Conservation (phyloP, 2,329 filamentous ascomycete genomes). For the Aureobasidium musti region DNA sequence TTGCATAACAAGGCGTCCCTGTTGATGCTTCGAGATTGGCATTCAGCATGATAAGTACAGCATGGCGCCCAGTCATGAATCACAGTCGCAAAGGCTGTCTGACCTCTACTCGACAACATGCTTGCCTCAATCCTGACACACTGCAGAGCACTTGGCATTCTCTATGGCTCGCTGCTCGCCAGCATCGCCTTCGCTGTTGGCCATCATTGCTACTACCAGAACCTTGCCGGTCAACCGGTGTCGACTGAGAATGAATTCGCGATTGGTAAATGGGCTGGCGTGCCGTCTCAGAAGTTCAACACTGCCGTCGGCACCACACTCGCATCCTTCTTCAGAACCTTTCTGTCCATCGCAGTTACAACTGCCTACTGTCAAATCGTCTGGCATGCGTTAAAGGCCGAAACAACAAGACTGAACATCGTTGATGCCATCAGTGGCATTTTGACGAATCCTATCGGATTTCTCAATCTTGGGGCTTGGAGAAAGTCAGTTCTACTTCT, state of each 20-base stretch:
- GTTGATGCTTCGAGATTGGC: neutral
- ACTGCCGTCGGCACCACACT: neutral
- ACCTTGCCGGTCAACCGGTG: neutral
- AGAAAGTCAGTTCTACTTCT: neutral
- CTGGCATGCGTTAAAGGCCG: neutral
- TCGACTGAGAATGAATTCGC: neutral
- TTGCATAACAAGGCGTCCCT: neutral
- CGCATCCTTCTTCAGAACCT: neutral
- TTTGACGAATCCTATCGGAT: neutral
- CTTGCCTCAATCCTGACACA: neutral
- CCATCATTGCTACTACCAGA: slow-evolving; percentile 1
- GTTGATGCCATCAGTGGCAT: slow-evolving; percentile 7
- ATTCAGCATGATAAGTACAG: neutral
- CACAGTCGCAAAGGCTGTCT: neutral
- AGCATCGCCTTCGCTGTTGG: neutral
- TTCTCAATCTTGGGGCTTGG: neutral
- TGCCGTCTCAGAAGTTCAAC: slow-evolving; percentile 10
- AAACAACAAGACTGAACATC: neutral
- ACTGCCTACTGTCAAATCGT: slow-evolving; percentile 3
- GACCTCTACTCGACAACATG: neutral
- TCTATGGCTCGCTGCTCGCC: slow-evolving; percentile 2
- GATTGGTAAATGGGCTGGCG: neutral
- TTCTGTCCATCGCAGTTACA: neutral
- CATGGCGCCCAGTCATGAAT: no score
- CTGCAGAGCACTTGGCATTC: neutral